Evolutionary conservation across 2,329 filamentous ascomycete species (phyloP), one percentile per base, ranked within the genome.

Genomic region (Claviceps arundinis): DNA sequence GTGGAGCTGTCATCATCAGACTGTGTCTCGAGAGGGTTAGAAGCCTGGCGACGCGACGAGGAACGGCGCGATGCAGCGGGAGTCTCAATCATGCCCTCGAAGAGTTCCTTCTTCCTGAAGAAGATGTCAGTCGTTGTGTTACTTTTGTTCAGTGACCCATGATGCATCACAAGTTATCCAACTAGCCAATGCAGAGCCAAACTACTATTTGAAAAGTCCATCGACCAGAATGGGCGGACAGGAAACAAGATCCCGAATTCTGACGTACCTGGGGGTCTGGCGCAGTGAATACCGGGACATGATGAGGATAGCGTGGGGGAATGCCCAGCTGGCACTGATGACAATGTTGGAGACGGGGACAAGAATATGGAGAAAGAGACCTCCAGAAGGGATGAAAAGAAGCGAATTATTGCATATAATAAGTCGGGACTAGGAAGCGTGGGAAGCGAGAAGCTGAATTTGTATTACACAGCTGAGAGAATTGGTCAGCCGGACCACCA

Each of bases 61-160:
- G 70, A 69, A 44, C 74, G 74, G 43, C 66, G 65, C 38, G 55
- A 54, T 49, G 55, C 42, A 49, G 52, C 59, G 26, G 77, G 77
- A 8, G 77, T 81, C 64, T 80, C 76, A 55, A 81, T 67, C 77
- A 81, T 79, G 59, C 78, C 78, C 38, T 78, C 72, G 59, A 79
- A 81, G 53, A 78, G 73, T 62, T 80, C 77, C 66, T 78, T 80
- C 66, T 81, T 81, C 58, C 78, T 81, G 41, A 1, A 52, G 3
- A 26, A 37, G 37, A 11, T n/a, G 22, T 47, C 37, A 51, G 53
- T 58, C 41, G 50, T 48, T 24, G 26, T 30, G 26, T 46, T 3
- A 19, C 26, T n/a, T 11, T 17, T 16, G 37, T 17, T 37, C 14
- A 44, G 30, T 34, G 41, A 52, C 17, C 30, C 44, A 37, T 9